Conservation (phyloP, 192 early-diverging fungal genomes). For the Diversispora epigaea region DNA sequence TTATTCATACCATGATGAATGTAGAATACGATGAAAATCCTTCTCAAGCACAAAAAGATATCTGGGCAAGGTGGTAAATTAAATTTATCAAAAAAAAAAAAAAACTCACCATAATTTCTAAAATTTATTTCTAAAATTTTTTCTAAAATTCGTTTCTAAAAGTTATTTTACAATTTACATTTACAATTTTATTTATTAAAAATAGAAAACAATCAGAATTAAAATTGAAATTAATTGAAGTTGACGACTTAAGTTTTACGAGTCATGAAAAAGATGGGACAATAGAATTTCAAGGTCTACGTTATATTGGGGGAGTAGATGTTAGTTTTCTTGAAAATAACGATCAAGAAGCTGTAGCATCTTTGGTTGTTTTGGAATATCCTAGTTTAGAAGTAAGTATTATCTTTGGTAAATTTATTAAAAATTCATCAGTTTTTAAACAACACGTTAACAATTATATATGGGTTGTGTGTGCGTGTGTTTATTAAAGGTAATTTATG, state of each 20-base stretch:
- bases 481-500: conserved; percentile 58
- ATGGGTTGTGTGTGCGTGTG: too few species aligned
- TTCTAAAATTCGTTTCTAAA: too few species aligned
- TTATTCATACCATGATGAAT: too few species aligned
- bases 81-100: too few species aligned
- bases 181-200: too few species aligned
- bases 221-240: conserved; percentile 24
- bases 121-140: too few species aligned
- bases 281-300: conserved; percentile 35
- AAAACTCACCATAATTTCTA: too few species aligned
- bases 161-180: neutral
- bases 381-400: conserved; percentile 57
- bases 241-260: conserved; percentile 15
- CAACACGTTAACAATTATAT: neutral
- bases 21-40: too few species aligned
- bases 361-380: conserved; percentile 69
- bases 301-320: conserved; percentile 74
- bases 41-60: too few species aligned
- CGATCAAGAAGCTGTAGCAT: conserved; percentile 64
- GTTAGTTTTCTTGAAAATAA: conserved; percentile 65
- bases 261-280: neutral
- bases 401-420: too few species aligned
- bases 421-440: neutral
- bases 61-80: too few species aligned
- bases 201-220: conserved; percentile 26